Evolutionary conservation across 352 stramenopile genomes (phyloP).

Genomic region (Globisporangium canariense): DNA sequence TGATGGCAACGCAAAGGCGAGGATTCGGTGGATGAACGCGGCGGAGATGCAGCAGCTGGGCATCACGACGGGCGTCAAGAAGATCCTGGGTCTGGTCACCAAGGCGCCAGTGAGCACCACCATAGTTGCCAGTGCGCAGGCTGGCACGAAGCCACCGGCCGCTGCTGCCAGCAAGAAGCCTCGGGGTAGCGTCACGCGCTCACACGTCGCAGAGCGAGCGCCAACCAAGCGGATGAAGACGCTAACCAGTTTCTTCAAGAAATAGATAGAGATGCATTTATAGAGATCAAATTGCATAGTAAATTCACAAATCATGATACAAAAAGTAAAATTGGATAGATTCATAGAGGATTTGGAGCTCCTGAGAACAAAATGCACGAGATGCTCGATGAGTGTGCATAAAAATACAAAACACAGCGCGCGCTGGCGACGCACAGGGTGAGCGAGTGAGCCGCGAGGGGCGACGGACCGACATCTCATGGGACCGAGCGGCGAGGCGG

Average conservation of each 20-base stretch:
- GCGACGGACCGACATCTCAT: slow-evolving; percentile 9
- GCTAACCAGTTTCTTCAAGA: slow-evolving; percentile 64
- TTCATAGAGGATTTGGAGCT: background rate
- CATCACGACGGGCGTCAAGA: slow-evolving; percentile 88
- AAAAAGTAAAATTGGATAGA: slow-evolving; percentile 1
- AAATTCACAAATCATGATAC: background rate
- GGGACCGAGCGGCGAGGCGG: slow-evolving; percentile 9
- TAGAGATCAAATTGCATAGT: slow-evolving; percentile 6
- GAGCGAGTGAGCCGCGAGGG: slow-evolving; percentile 7
- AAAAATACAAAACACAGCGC: slow-evolving; percentile 1
- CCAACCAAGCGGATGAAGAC: slow-evolving; percentile 48
- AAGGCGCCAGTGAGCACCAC: slow-evolving; percentile 6
- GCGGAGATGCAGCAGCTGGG: slow-evolving; percentile 71
- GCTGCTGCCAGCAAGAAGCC: slow-evolving; percentile 9
- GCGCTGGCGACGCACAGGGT: background rate
- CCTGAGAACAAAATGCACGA: slow-evolving; percentile 6
- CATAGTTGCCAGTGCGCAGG: background rate
- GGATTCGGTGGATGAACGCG: slow-evolving; percentile 72
- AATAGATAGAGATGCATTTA: slow-evolving; percentile 31
- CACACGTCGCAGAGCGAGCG: slow-evolving; percentile 40
- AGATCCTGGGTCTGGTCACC: slow-evolving; percentile 68
- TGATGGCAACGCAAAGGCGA: slow-evolving; percentile 13
- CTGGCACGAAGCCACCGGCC: background rate
- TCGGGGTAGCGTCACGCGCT: slow-evolving; percentile 15
- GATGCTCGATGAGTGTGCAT: background rate